A percentile compares a stretch with the other conserved stretches of the same genome.
Evolutionary conservation across 2,329 filamentous ascomycete genomes (phyloP).

Genomic region (Blastomyces silverae): DNA sequence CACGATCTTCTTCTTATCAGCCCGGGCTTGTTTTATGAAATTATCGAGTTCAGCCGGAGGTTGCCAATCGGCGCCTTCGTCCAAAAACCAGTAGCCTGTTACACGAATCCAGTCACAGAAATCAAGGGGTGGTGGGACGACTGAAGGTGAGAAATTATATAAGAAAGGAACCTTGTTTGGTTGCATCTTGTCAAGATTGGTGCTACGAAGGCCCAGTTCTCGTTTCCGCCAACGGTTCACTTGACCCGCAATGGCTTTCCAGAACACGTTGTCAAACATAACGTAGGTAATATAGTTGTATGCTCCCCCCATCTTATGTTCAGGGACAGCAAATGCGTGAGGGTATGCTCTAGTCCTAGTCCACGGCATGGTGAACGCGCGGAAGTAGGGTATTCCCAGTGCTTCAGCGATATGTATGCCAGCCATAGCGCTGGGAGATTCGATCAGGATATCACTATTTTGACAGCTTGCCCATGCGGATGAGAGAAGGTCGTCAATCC

Average conservation of each 20-base stretch:
- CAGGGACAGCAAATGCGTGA: constrained; percentile 88
- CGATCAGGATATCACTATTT: constrained; percentile 81
- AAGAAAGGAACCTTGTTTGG: constrained; percentile 96
- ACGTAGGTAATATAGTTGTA: constrained; percentile 96
- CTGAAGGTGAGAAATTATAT: constrained; percentile 92
- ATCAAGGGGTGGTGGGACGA: constrained; percentile 89
- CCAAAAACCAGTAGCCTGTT: constrained; percentile 96
- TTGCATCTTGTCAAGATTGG: constrained; percentile 82
- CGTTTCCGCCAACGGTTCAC: constrained; percentile 89
- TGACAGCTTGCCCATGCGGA: constrained; percentile 81
- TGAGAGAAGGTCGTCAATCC: constrained; percentile 80
- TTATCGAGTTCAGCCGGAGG: constrained; percentile 67
- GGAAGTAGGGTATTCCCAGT: constrained; percentile 86
- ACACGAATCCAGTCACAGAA: constrained; percentile 97
- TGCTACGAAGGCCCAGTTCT: constrained; percentile 69
- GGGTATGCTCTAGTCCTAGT: constrained; percentile 91
- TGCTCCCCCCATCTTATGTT: constrained; percentile 86
- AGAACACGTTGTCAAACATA: constrained; percentile 95
- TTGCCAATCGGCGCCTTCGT: constrained; percentile 62
- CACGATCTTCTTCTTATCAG: constrained; percentile 81
- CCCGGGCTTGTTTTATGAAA: constrained; percentile 77
- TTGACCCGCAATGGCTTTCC: constrained; percentile 85
- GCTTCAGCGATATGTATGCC: constrained; percentile 97
- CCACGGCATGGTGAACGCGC: constrained; percentile 98
- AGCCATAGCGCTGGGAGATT: constrained; percentile 93